These are phyloP conservation scores for Trametes cinnabarina DNA, from an alignment of 768 basidiomycete species.

Conservation along the genomic window DNA sequence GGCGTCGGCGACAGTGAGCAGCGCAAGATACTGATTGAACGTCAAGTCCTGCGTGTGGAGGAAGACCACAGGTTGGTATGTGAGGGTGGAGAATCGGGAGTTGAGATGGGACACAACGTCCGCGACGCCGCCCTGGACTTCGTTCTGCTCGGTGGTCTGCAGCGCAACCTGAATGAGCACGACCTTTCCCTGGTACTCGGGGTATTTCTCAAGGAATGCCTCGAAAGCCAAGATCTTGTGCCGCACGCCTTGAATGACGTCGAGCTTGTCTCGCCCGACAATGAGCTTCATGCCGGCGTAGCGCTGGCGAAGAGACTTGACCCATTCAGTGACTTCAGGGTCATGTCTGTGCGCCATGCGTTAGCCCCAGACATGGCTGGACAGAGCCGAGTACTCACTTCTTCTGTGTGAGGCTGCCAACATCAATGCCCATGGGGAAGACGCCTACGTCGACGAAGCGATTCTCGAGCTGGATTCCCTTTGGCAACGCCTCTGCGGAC, in stretches of 20 bases:
- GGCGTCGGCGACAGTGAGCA: constrained; percentile 79
- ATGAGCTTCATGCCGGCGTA: constrained; percentile 86
- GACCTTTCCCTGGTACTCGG: constrained; percentile 78
- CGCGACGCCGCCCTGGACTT: constrained; percentile 68
- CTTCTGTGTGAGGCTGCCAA: constrained; percentile 60
- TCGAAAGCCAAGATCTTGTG: constrained; percentile 87
- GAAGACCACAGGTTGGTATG: constrained; percentile 86
- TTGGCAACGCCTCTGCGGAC: constrained; percentile 76
- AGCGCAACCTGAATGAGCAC: constrained; percentile 87
- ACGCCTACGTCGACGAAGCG: constrained; percentile 83
- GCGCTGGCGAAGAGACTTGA: constrained; percentile 70
- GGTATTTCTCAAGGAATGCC: constrained; percentile 71
- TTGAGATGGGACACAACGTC: constrained; percentile 81
- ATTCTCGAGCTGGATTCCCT: constrained; percentile 71
- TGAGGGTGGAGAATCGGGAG: constrained; percentile 77
- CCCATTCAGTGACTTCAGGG: constrained; percentile 81
- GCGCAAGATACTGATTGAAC: constrained; percentile 81
- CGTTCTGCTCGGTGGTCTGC: constrained; percentile 76
- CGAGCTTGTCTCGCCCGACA: constrained; percentile 86
- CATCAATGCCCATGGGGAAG: constrained; percentile 91
- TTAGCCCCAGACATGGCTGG: constrained; percentile 14
- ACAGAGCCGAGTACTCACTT: constrained; percentile 42
- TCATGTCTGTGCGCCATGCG: constrained; percentile 46
- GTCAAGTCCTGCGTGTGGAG: constrained; percentile 82
- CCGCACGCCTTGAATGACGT: constrained; percentile 81